phyloP scores from a whole-genome alignment of 495 filamentous ascomycete species.

The Chaetomium cochliodes region DNA sequence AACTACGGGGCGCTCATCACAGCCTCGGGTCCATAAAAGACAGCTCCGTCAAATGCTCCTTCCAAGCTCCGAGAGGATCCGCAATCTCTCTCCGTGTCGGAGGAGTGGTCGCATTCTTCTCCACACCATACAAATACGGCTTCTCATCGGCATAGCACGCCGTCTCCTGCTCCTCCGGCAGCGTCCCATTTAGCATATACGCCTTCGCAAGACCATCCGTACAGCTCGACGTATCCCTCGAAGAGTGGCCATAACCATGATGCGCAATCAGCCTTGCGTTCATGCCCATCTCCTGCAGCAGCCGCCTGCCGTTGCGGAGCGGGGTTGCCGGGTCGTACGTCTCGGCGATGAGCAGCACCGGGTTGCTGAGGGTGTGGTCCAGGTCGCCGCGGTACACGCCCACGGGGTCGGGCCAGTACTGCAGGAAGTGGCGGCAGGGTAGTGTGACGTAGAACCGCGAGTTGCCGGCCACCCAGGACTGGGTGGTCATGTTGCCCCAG shows the following conservation, averaged over 20 bases:
- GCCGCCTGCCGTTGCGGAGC: constrained; percentile 45
- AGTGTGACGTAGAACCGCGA: constrained; percentile 44
- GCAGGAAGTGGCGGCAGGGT: constrained; percentile 44
- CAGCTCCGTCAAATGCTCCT: constrained; percentile 34
- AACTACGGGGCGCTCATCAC: constrained; percentile 36
- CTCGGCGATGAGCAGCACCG: constrained; percentile 47
- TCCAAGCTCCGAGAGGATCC: constrained; percentile 33
- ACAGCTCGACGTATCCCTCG: constrained; percentile 43
- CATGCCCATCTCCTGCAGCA: constrained; percentile 44
- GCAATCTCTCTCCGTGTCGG: not conserved
- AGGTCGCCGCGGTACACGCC: constrained; percentile 48
- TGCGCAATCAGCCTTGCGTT: constrained; percentile 48
- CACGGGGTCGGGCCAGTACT: constrained; percentile 45
- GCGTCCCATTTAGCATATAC: constrained; percentile 40
- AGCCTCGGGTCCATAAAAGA: constrained; percentile 43
- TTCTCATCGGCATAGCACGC: constrained; percentile 46
- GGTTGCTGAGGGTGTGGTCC: constrained; percentile 42
- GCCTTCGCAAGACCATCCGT: constrained; percentile 40
- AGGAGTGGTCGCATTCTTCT: constrained; percentile 1
- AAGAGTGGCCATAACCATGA: constrained; percentile 50
- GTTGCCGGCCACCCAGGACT: constrained; percentile 47
- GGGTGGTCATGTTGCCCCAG: constrained; percentile 45
- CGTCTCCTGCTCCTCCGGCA: constrained; percentile 42
- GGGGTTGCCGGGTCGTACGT: constrained; percentile 51
- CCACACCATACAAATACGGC: constrained; percentile 42